Evolutionary conservation across 2,329 filamentous ascomycete genomes (phyloP), one percentile per base, ranked within the genome.

Genomic region (Claviceps arundinis): DNA sequence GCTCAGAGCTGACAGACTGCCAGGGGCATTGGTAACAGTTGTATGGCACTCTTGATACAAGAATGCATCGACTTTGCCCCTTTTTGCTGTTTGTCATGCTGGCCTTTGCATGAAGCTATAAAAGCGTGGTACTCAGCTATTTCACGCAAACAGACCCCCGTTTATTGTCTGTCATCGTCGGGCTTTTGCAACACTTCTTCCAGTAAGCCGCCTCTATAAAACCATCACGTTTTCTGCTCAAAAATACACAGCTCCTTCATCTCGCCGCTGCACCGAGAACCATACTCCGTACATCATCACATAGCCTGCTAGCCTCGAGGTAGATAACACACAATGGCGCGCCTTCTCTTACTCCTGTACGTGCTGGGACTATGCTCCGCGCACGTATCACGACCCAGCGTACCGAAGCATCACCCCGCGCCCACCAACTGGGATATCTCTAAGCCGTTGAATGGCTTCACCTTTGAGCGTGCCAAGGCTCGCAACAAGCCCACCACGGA

Each of bases 381-480:
- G 14, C 41, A 52, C 14, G 50, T 37, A 17, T 34, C 44, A 13
- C 46, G 30, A 11, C 30, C 44, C 5, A 19, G 24, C 19, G 3
- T 30, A 6, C 19, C 26, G 19, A 34, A 30, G 13, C 17, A 52
- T 22, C 8, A 34, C 8, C 13, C 43, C 14, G n/a, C 47, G 34
- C 22, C 13, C 13, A 17, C 52, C 9, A 57, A 57, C 42, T 66
- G 63, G 62, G 67, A 70, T 38, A 53, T 70, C 14, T 62, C 63
- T 6, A 61, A 61, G 54, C 62, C 66, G 14, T 59, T 71, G 50
- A 68, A 69, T 26, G 69, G 67, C 8, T 58, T 72, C 55, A 60
- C 58, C 24, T 70, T 72, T 52, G 60, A 70, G 54, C 59, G 64
- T 37, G 60, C 61, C 53, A 65, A 63, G 44, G 64, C 63, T 2